Evolutionary conservation across 164 flowering plant genomes (phyloP), one percentile per base, ranked within the genome.

Genomic region (Magnolia sinica): DNA sequence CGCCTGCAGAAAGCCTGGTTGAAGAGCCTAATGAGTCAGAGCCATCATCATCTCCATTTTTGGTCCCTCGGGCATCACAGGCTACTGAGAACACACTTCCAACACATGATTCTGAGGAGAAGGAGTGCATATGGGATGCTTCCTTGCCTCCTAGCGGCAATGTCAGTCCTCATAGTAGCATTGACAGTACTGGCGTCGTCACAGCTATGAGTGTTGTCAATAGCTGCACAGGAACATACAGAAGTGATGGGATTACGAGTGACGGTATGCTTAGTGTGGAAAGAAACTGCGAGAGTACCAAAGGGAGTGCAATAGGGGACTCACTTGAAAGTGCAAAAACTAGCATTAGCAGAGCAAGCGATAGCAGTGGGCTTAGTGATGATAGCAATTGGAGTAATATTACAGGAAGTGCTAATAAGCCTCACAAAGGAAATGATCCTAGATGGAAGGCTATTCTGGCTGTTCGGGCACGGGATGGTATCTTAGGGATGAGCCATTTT

Each of bases 401-500:
- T 50, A 94, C 96, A 55, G 94, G 95, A 37, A 87, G 95, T 82
- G 95, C 96, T 64, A 91, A 89, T 80, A 94, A 94, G 83, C 98
- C 98, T 59, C 98, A 92, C 85, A 94, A 91, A 83, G 97, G 97
- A 74, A 94, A 94, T 83, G 98, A 94, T 83, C 97, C 98, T 4
- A 84, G 98, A 80, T 94, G 98, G 97, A 94, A 91, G 85, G 93
- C 98, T 71, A 94, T 94, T 74, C 91, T 90, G 72, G 95, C 95
- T 71, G 88, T 94, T 73, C 84, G 97, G 76, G 83, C 91, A n/a
- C 86, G 97, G 59, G 94, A 94, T 87, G 95, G 95, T 19, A 87
- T 88, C 66, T 82, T 94, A 73, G 98, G 98, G 22, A 94, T 94
- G 98, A 94, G 92, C 81, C 98, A 94, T 82, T 94, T 90, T 82